Conservation (phyloP, 2,329 filamentous ascomycete genomes). For the Fusarium pilosicola region DNA sequence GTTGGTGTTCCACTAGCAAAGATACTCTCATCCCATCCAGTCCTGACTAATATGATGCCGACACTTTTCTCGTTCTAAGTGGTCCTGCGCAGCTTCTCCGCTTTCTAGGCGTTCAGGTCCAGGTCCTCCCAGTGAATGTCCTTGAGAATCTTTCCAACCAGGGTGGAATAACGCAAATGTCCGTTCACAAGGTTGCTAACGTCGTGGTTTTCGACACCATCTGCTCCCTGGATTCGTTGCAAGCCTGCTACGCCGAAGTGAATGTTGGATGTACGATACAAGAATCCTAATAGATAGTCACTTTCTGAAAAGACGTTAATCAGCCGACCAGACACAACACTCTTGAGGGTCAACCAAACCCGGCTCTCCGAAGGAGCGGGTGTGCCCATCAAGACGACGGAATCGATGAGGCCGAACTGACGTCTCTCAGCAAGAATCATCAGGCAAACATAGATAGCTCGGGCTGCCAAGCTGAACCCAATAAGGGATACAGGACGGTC, state of each 20-base stretch:
- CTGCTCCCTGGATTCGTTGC: conserved; percentile 75
- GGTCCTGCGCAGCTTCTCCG: conserved; percentile 36
- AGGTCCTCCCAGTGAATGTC: conserved; percentile 77
- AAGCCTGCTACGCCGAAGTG: conserved; percentile 87
- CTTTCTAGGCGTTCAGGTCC: conserved; percentile 49
- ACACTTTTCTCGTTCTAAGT: conserved; percentile 34
- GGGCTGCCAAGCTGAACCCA: conserved; percentile 83
- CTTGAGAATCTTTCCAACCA: conserved; percentile 73
- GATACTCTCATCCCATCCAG: conserved; percentile 11
- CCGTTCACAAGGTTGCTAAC: conserved; percentile 72
- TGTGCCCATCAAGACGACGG: conserved; percentile 84
- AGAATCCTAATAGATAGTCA: conserved; percentile 87
- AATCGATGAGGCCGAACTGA: conserved; percentile 88
- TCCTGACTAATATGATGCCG: conserved; percentile 22
- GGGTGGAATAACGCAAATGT: conserved; percentile 75
- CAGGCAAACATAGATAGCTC: conserved; percentile 86
- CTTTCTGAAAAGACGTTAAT: conserved; percentile 90
- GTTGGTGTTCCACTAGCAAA: conserved; percentile 7
- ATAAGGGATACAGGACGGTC: conserved; percentile 83
- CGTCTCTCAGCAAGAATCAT: conserved; percentile 81
- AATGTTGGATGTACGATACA: conserved; percentile 84
- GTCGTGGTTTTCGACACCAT: conserved; percentile 74
- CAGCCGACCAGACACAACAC: conserved; percentile 83
- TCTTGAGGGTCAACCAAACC: conserved; percentile 81
- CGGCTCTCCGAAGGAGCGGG: conserved; percentile 77